These are phyloP conservation scores for Anacardium occidentale DNA, from an alignment of 345 rosid genomes.

Conservation along the genomic window DNA sequence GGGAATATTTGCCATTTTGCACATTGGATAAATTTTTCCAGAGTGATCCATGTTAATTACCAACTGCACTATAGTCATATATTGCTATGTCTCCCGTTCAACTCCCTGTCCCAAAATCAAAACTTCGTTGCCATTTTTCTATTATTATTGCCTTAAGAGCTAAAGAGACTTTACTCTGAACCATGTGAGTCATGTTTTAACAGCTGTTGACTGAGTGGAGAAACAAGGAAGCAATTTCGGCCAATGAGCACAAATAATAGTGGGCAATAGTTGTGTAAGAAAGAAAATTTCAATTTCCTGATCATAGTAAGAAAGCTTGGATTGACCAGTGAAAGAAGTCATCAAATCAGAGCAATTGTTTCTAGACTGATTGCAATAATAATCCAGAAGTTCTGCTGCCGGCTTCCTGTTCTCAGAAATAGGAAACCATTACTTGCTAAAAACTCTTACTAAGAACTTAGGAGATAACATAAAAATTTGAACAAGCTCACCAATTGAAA, in stretches of 20 bases:
- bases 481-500: no score
- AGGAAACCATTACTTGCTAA: neutral
- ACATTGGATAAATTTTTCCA: constrained; percentile 47
- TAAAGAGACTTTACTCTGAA: constrained; percentile 47
- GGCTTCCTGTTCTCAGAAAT: constrained; percentile 27
- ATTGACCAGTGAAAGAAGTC: constrained; percentile 47
- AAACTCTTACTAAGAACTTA: no score
- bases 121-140: neutral
- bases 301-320: neutral
- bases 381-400: constrained; percentile 30
- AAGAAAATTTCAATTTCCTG: neutral
- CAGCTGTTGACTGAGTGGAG: constrained; percentile 50
- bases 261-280: neutral
- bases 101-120: constrained; percentile 30
- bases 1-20: constrained; percentile 44
- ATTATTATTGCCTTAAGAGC: neutral
- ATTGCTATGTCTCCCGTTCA: constrained; percentile 41
- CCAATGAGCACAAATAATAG: constrained; percentile 24
- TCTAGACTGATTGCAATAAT: constrained; percentile 27
- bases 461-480: no score
- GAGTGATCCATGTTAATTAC: constrained; percentile 49
- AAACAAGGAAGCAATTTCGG: constrained; percentile 54
- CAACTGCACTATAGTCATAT: constrained; percentile 44
- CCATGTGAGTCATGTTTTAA: constrained; percentile 58
- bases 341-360: constrained; percentile 42